Base-by-base conservation (phyloP, 768 basidiomycete genomes). In the Megacollybia marginata region DNA sequence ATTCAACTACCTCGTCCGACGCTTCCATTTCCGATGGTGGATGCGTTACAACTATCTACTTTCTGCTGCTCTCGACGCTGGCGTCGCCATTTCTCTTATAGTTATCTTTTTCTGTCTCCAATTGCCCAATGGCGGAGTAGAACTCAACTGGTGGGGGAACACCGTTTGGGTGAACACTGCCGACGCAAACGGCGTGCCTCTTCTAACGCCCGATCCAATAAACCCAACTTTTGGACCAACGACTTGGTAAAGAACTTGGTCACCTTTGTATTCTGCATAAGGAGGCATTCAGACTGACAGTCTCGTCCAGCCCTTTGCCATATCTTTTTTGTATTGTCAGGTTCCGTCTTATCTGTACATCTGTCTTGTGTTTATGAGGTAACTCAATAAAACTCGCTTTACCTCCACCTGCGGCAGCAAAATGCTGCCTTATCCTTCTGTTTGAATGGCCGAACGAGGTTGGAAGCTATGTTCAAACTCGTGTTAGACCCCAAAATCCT, bases 1-100 rank as follows among this genome's bases (percentile, higher is more conserved):
- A 65, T 97, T 97, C 83, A 93, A 91, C 68, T 91, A 73, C 67
- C 73, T 76, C 65, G 72, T 89, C 59, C 84, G 89, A 50, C 81
- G 88, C 53, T 80, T 69, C 67, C 83, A 70, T 57, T 78, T 79
- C 70, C 69, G 80, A 47, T 88, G 87, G 85, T 88, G 87, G 87
- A 80, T 88, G 80, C 81, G 88, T 40, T 92, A 90, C 79, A 94
- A 92, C 71, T 92, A 92, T 66, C 80, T 92, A 57, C 76, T 91
- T 20, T 83, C 88, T 16, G 85, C 88, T n/a, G 52, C 43, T n/a
- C 48, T 53, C 9, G 82, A 83, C 65, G 73, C 81, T 6, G 88
- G 88, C 50, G 76, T 83, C 47, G 78, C 80, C 38, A 56, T 88
- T 51, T 58, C 69, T 38, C 44, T 77, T 49, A 50, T 88, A 50